Base-by-base conservation (phyloP, 1,284 basidiomycete genomes). In the Volvariella volvacea region DNA sequence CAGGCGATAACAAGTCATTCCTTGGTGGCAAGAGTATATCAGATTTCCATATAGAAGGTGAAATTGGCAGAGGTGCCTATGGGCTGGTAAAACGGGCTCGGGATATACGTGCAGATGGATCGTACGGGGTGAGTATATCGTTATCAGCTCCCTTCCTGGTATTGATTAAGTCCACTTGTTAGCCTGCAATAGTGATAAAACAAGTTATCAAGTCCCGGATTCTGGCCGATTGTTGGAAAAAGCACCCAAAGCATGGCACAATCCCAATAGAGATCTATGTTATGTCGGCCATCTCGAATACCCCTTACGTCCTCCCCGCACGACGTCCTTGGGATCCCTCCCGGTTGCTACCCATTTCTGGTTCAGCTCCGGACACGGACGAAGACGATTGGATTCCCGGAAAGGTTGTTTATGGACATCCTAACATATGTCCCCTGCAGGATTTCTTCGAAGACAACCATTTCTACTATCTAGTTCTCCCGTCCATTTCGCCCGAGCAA, bases 231-330 rank as follows among this genome's bases (percentile, higher is more conserved):
- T 99, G 94, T 62, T 99, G 96, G 96, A 97, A 97, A 73, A 85
- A 88, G 58, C 96, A 99, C 63, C 89, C 91, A 33, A 80, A 87
- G 49, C 80, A 92, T 57, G 96, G 96, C 32, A 96, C 95, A 1
- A 97, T 99, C 54, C 95, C 96, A 4, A 94, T 98, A 65, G 96
- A 99, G 68, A 96, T 99, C 33, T 96, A 96, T 62, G 95, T 99
- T 52, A 92, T 99, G 88, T 96, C 73, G 60, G 89, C 73, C 57
- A 89, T 83, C 65, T 95, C 76, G 52, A 83, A 74, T 64, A 90
- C 78, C 17, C 76, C 75, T 46, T 89, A 84, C 61, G 72, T 80
- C 15, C 71, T 93, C 10, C 80, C 86, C 4, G 69, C 82, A 10
- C 73, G 74, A 45, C 74, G 85, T 42, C 82, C 88, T 16, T 93